Evolutionary conservation across 2,329 filamentous ascomycete species (phyloP), one percentile per base, ranked within the genome.

Genomic region (Trichoderma atrobrunneum): DNA sequence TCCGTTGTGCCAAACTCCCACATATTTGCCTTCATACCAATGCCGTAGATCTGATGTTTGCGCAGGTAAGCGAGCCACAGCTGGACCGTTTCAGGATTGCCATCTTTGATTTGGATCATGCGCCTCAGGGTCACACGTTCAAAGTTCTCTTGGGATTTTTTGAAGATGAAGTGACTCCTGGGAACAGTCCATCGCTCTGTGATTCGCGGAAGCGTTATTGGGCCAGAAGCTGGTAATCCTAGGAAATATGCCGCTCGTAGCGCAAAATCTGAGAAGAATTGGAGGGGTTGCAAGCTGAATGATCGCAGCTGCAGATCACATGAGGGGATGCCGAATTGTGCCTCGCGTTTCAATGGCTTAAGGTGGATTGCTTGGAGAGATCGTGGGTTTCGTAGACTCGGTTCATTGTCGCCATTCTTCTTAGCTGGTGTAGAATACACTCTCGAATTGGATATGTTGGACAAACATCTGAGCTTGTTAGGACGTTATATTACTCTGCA

Each of bases 11-110:
- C 90, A 82, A 93, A 95, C 79, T 97, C 93, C 90, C 93, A 99
- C 64, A 98, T 88, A 80, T 99, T 98, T 68, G 96, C 96, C 87
- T 99, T 99, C 94, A 99, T 97, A 78, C 96, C 96, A 54, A 98
- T 91, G n/a, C 96, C 96, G 76, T 97, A 93, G 80, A 96, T 97
- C 56, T 94, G 93, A 80, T 98, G 92, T 83, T 97, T 97, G 79
- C 93, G 89, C 79, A 99, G 81, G 80, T 97, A 98, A 0, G 94
- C 94, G 72, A 99, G 85, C 96, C 96, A 99, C 32, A 95, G 82
- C 82, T 97, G 92, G 43, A 99, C 94, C 1, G 90, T 91, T 80
- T 98, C 93, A 0, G 94, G 91, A 78, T 98, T 88, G 0, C 94
- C 96, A 79, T 98, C 96, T 75, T 93, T 92, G 78, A 99, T 96